A percentile compares a stretch with the other conserved stretches of the same genome.
Conservation (phyloP, 2,329 filamentous ascomycete species). For the Endothia cerciana region DNA sequence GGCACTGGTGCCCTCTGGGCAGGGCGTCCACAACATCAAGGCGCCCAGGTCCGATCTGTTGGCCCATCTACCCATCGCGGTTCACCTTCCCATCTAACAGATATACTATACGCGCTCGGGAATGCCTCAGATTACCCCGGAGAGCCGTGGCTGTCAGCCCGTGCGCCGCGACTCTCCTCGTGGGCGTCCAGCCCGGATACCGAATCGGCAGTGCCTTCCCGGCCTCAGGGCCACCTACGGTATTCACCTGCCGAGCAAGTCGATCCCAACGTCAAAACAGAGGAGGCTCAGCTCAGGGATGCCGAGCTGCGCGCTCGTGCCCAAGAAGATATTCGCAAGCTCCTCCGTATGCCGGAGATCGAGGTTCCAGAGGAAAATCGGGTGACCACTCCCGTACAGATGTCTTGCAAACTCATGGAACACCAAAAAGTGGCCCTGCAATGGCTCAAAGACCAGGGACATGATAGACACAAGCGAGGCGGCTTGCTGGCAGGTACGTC, state of each 20-base stretch:
- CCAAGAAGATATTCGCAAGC: conserved; percentile 27
- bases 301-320: neutral
- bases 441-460: conserved; percentile 20
- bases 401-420: conserved; percentile 28
- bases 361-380: conserved; percentile 31
- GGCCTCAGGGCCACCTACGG: neutral
- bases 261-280: neutral
- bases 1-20: neutral
- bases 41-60: neutral
- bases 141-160: neutral
- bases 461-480: conserved; percentile 12
- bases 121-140: neutral
- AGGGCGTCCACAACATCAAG: neutral
- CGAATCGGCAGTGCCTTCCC: neutral
- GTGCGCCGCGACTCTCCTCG: neutral
- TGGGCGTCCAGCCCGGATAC: neutral
- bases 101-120: neutral
- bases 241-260: neutral
- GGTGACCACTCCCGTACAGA: conserved; percentile 30
- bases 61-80: neutral
- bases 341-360: conserved; percentile 31
- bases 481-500: conserved; percentile 25
- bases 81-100: neutral
- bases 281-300: neutral
- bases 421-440: conserved; percentile 22